A percentile compares a stretch with the other conserved stretches of the same genome.
These are phyloP conservation scores for Karstenula rhodostoma DNA, from an alignment of 2,329 filamentous ascomycete species.

Conservation along the genomic window DNA sequence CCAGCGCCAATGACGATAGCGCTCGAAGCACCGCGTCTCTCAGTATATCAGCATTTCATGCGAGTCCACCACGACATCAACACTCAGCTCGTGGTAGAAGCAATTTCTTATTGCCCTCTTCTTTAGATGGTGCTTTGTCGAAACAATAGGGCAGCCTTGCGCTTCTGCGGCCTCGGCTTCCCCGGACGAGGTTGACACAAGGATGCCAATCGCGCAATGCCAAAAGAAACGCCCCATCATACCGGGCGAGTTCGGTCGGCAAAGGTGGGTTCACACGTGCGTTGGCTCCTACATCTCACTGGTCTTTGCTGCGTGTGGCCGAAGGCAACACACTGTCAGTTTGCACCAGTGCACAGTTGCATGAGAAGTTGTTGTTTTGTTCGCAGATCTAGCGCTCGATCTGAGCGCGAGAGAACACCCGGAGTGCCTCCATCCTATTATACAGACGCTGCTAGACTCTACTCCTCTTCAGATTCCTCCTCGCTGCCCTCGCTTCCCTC, in stretches of 20 bases:
- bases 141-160: not conserved
- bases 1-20: no score
- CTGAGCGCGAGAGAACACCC: not conserved
- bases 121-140: no score
- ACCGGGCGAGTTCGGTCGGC: not conserved
- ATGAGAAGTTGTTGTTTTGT: not conserved
- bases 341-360: not conserved
- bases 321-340: not conserved
- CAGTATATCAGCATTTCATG: no score
- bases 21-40: no score
- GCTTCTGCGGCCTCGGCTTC: not conserved
- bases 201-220: no score
- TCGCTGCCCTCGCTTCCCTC: constrained; percentile 40
- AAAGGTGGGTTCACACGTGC: no score
- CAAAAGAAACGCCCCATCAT: not conserved
- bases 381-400: not conserved
- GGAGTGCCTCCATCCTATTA: not conserved
- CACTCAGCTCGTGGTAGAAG: no score
- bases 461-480: constrained; percentile 23
- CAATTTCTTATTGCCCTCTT: no score
- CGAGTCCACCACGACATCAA: no score
- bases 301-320: not conserved
- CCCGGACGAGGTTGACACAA: no score
- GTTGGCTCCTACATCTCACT: no score
- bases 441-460: not conserved